phyloP scores from a whole-genome alignment of 345 rosid genomes.

The Hibiscus mutabilis region DNA sequence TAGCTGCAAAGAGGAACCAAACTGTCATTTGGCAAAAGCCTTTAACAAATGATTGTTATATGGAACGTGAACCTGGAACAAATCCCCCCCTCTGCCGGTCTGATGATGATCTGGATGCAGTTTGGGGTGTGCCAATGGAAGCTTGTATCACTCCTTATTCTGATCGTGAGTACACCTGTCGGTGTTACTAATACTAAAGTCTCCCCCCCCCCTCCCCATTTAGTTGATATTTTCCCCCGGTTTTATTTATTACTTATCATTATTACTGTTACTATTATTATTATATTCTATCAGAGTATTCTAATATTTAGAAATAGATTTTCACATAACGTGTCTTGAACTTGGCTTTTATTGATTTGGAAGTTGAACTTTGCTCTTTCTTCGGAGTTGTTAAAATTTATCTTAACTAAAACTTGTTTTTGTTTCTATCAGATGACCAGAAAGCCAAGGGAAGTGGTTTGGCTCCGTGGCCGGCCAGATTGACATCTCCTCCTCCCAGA shows the following conservation, averaged over 20 bases:
- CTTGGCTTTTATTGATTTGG: neutral
- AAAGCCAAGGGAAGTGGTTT: conserved; percentile 75
- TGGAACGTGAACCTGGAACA: conserved; percentile 68
- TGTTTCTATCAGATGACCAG: conserved; percentile 56
- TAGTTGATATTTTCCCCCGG: neutral
- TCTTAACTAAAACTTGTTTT: conserved; percentile 9
- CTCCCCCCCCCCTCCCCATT: neutral
- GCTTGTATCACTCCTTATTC: conserved; percentile 88
- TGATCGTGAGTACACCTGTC: conserved; percentile 51
- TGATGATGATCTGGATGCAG: conserved; percentile 90
- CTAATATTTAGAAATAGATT: no score
- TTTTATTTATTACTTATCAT: no score
- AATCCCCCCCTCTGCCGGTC: conserved; percentile 89
- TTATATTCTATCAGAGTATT: neutral
- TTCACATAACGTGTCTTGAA: no score
- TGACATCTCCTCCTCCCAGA: conserved; percentile 78
- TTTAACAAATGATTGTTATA: conserved; percentile 79
- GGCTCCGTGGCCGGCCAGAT: conserved; percentile 97
- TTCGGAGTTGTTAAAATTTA: neutral
- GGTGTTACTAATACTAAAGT: neutral
- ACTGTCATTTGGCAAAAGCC: conserved; percentile 98
- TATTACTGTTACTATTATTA: no score
- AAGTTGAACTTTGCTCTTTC: neutral
- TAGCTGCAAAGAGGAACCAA: conserved; percentile 86
- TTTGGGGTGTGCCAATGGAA: conserved; percentile 77